Conservation (phyloP, 164 flowering plant genomes). For the Magnolia changhungtana region DNA sequence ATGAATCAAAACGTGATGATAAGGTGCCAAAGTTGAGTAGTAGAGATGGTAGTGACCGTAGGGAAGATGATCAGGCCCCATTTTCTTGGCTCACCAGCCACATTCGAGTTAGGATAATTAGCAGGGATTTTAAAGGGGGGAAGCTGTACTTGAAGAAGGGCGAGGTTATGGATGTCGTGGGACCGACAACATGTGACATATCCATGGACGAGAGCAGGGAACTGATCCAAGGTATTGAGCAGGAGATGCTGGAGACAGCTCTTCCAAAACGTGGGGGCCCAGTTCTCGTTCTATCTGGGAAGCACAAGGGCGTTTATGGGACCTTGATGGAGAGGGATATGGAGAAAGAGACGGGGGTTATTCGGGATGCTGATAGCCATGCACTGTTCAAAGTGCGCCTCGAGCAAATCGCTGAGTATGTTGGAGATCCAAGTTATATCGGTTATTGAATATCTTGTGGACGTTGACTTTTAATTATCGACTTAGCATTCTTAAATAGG, state of each 20-base stretch:
- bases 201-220: constrained; percentile 71
- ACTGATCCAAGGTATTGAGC: constrained; percentile 69
- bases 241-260: constrained; percentile 73
- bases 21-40: neutral
- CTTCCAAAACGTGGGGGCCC: constrained; percentile 71
- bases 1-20: constrained; percentile 2
- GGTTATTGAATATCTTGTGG: constrained; percentile 50
- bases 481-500: too few species aligned
- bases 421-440: constrained; percentile 69
- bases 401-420: constrained; percentile 82
- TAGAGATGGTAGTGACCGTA: neutral
- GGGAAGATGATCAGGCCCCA: constrained; percentile 13
- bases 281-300: constrained; percentile 70
- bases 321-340: constrained; percentile 56
- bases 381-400: constrained; percentile 57
- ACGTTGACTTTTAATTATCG: neutral
- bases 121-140: constrained; percentile 72
- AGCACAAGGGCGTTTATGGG: constrained; percentile 72
- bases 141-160: constrained; percentile 76
- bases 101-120: constrained; percentile 69
- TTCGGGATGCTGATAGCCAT: constrained; percentile 71
- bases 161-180: constrained; percentile 74
- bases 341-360: constrained; percentile 65
- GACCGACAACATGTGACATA: constrained; percentile 58
- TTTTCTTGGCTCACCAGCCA: constrained; percentile 66